These are phyloP conservation scores for Podospora sp. DNA, from an alignment of 495 filamentous ascomycete species.

Conservation along the genomic window DNA sequence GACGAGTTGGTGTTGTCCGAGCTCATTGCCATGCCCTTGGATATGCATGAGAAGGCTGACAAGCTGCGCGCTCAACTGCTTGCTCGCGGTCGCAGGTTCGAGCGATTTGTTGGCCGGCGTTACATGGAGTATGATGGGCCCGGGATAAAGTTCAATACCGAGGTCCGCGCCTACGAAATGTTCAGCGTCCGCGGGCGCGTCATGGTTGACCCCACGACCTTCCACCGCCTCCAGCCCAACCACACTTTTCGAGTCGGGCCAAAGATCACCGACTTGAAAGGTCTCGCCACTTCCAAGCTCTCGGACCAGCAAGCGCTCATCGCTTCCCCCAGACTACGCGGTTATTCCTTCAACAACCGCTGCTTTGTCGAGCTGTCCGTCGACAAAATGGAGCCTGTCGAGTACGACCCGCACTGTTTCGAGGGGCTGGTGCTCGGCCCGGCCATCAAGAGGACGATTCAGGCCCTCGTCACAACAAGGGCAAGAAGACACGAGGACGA, in stretches of 20 bases:
- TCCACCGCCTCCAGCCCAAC: conserved; percentile 30
- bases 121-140: conserved; percentile 34
- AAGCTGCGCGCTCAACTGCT: too few species aligned
- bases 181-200: conserved; percentile 37
- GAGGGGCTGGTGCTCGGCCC: conserved; percentile 57
- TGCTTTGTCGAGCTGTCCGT: conserved; percentile 40
- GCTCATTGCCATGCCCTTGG: conserved; percentile 33
- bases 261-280: conserved; percentile 7
- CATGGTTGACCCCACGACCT: conserved; percentile 45
- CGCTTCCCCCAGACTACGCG: conserved; percentile 36
- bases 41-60: conserved; percentile 29
- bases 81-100: conserved; percentile 42
- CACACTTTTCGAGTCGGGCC: conserved; percentile 28
- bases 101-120: conserved; percentile 35
- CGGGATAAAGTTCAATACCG: conserved; percentile 25
- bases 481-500: conserved; percentile 36
- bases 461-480: conserved; percentile 49
- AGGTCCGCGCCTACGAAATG: too few species aligned
- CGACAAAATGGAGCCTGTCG: conserved; percentile 32
- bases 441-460: conserved; percentile 54
- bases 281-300: conserved; percentile 25
- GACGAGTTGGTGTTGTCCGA: conserved; percentile 32
- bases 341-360: conserved; percentile 37
- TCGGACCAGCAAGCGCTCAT: conserved; percentile 37
- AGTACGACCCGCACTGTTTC: conserved; percentile 47